Evolutionary conservation across 148 eudicot species (phyloP).

Genomic region (Hydrangea macrophylla): DNA sequence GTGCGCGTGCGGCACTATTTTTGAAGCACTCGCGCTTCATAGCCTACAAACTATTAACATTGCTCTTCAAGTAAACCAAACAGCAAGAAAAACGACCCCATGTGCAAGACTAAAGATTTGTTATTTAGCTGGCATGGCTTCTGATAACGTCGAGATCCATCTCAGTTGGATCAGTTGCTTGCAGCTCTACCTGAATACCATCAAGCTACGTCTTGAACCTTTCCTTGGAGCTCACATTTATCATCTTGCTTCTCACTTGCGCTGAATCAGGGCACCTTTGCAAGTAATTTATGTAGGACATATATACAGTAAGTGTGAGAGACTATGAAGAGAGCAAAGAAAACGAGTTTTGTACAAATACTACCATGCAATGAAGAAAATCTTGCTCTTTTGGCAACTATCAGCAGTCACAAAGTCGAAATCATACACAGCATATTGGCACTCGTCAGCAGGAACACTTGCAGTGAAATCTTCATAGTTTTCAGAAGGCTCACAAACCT

Average conservation of each 20-base stretch:
- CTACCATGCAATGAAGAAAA: conserved; percentile 20
- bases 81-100: conserved; percentile 1
- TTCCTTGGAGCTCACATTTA: conserved; percentile 83
- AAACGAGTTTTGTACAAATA: neutral
- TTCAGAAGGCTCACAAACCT: conserved; percentile 66
- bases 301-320: neutral
- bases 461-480: conserved; percentile 70
- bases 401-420: conserved; percentile 35
- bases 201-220: conserved; percentile 87
- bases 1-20: too few relatives aligned
- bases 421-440: conserved; percentile 39
- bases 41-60: conserved; percentile 37
- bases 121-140: conserved; percentile 59
- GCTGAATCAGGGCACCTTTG: conserved; percentile 80
- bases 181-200: conserved; percentile 89
- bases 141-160: conserved; percentile 85
- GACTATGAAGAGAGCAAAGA: neutral
- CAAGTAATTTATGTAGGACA: neutral
- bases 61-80: conserved; percentile 22
- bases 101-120: conserved; percentile 8
- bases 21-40: conserved; percentile 14
- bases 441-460: conserved; percentile 69
- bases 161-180: conserved; percentile 92
- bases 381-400: conserved; percentile 29
- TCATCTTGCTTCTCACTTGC: conserved; percentile 86